A percentile compares a stretch with the other conserved stretches of the same genome.
phyloP scores from a whole-genome alignment of 2,329 filamentous ascomycete species.

The Diplodia mutila region DNA sequence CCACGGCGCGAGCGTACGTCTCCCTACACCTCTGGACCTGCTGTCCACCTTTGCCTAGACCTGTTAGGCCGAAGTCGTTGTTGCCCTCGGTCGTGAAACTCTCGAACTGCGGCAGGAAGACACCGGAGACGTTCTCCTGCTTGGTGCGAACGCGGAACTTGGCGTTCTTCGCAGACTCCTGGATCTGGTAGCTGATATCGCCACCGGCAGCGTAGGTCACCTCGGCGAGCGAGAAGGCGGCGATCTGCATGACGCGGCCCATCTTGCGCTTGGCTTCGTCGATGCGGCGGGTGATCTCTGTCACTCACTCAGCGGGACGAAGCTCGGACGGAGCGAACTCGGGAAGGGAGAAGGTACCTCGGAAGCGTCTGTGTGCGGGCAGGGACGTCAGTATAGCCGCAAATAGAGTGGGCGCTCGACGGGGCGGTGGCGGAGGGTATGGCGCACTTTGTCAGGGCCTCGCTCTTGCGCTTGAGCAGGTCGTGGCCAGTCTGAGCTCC shows the following conservation, averaged over 20 bases:
- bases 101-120: conserved; percentile 91
- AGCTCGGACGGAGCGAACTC: conserved; percentile 13
- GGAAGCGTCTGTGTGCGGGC: conserved; percentile 69
- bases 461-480: conserved; percentile 95
- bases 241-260: conserved; percentile 99
- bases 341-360: conserved; percentile 62
- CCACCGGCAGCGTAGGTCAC: conserved; percentile 96
- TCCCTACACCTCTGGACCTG: conserved; percentile 94
- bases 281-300: conserved; percentile 91
- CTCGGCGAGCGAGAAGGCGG: conserved; percentile 94
- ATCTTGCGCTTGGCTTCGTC: conserved; percentile 99
- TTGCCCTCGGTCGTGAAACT: conserved; percentile 85
- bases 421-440: conserved; percentile 27
- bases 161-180: conserved; percentile 91
- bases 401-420: conserved; percentile 8
- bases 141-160: conserved; percentile 92
- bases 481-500: conserved; percentile 78
- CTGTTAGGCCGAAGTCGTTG: conserved; percentile 95
- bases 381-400: conserved; percentile 21
- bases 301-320: conserved; percentile 24
- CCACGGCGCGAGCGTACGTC: conserved; percentile 93
- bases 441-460: conserved; percentile 90
- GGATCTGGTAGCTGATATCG: conserved; percentile 92
- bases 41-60: conserved; percentile 93
- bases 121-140: conserved; percentile 98